Percentiles rank a stretch among this genome's conserved stretches.
Evolutionary conservation across 148 eudicot species (phyloP).

Genomic region (Arbutus unedo): DNA sequence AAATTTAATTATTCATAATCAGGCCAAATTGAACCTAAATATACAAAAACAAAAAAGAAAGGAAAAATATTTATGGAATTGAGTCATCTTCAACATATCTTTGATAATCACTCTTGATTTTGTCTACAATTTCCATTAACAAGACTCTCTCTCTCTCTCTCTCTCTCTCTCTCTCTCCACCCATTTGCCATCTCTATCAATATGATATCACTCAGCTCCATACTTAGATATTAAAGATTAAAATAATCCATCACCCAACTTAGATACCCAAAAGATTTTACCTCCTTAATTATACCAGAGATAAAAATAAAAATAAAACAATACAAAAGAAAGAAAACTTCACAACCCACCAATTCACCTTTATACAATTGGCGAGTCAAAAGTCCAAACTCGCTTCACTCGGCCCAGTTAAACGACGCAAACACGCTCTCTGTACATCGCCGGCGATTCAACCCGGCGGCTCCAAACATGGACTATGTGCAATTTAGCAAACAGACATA

Average conservation of each 20-base stretch:
- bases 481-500: conserved; percentile 42
- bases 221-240: neutral
- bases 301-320: neutral
- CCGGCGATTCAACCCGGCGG: conserved; percentile 23
- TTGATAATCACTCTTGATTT: conserved; percentile 4
- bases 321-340: neutral
- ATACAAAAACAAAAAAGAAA: neutral
- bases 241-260: neutral
- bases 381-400: conserved; percentile 7
- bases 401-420: neutral
- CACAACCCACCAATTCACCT: conserved; percentile 5
- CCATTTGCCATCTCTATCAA: conserved; percentile 44
- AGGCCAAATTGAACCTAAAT: no score
- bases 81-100: neutral
- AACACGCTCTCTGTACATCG: neutral
- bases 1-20: no score
- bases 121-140: conserved; percentile 19
- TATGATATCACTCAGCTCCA: conserved; percentile 33
- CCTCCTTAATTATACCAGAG: no score
- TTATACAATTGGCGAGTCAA: neutral
- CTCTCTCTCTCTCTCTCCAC: conserved; percentile 19
- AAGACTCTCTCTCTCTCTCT: neutral
- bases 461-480: neutral
- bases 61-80: neutral
- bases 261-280: conserved; percentile 1